Evolutionary conservation across 495 filamentous ascomycete species (phyloP), one percentile per base, ranked within the genome.

Genomic region (Hyaloscypha bicolor): DNA sequence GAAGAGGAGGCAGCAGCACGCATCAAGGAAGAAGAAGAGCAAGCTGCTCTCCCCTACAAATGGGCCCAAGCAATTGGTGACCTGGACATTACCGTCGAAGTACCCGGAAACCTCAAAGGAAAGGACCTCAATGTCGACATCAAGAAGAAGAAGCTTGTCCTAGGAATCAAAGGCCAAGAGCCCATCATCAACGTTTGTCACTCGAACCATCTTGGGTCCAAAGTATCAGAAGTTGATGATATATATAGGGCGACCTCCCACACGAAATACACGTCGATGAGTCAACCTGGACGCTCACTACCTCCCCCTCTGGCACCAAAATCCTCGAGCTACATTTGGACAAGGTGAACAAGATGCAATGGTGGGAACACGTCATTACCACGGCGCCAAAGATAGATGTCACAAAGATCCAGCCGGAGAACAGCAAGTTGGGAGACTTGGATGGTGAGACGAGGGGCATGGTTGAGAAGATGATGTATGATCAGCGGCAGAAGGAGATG

Each of bases 401-500:
- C 33, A 88, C 89, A 70, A 96, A 96, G 83, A 97, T 99, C 80
- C 86, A 87, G 75, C 95, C 95, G 22, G 95, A 99, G 81, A 94
- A 91, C 76, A 91, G 87, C 69, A 95, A 91, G 75, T 80, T 99
- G 71, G 85, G 90, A 65, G 95, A 99, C 79, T 80, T 99, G 65
- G 96, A 99, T 75, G 94, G 96, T 60, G 92, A 97, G 86, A 99
- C 95, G 68, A 85, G 95, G 66, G 83, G 87, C n/a, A 97, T 99
- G 94, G 95, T 99, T 52, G 95, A 99, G 88, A 99, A 99, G 86
- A 98, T 99, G 95, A 99, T 99, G 95, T 99, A 84, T 72, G 95
- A 99, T 80, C 95, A 99, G 85, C 83, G 91, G 55, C 93, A 97
- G 84, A 98, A 98, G 87, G 95, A 97, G 83, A 82, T 86, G 79